Base-by-base conservation (phyloP, 306 rosid genomes). In the Dryas octopetala region DNA sequence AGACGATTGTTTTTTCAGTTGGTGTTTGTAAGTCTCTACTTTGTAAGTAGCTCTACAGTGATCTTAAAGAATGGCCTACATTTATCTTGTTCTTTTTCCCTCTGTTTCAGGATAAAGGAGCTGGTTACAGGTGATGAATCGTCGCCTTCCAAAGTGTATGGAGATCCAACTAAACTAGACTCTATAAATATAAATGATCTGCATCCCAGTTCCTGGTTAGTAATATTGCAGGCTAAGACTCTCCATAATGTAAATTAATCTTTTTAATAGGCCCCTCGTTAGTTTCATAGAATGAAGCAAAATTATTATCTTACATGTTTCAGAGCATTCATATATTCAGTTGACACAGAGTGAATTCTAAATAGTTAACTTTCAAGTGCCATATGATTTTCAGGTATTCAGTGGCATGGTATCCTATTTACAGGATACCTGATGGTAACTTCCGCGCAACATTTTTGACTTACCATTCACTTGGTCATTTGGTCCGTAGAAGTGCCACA, bases 341-440 rank as follows among this genome's bases (percentile, higher is more conserved):
- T 74, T 49, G 61, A 72, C 16, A 66, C 60, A 68, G 51, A 49
- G 62, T 68, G 69, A 74, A 64, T 62, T 69, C 76, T 70, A 50
- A 84, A 51, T 63, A 73, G 65, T 70, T 70, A 80, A 64, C 54
- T 72, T 66, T 79, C 71, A 11, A 19, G 28, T 28, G 71, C 74
- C 41, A 66, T 67, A 55, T 82, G 66, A 62, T 84, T 76, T 82
- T 85, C 93, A 93, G 98, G 98, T 93, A 83, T 76, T 79, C 98
- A 0, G 98, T 93, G 67, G 98, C 98, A 1, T 91, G 98, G 98
- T 93, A 93, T 88, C 97, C 98, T 68, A 89, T 93, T 65, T 93
- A 93, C 84, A 90, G 97, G 79, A 91, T 93, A 83, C 98, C 98
- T 0, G 89, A 87, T 48, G 95, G 91, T 70, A 89, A 77, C 86